phyloP scores from a whole-genome alignment of 345 rosid genomes.

The Eutrema yunnanense region DNA sequence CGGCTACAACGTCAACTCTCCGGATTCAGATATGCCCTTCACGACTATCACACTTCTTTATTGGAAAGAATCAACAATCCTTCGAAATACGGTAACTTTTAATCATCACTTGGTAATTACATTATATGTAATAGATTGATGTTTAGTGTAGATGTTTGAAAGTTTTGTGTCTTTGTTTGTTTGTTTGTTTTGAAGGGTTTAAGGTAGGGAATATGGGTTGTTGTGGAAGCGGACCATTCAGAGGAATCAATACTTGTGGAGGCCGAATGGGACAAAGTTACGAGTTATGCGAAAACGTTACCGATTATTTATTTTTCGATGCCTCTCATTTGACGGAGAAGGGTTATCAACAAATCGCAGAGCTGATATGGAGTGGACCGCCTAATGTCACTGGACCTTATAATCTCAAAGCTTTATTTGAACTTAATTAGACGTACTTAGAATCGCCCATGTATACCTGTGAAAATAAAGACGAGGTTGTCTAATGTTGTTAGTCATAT shows the following conservation, averaged over 20 bases:
- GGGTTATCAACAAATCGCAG: constrained; percentile 31
- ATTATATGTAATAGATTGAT: too few species aligned
- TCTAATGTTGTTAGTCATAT: too few species aligned
- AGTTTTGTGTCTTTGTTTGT: too few species aligned
- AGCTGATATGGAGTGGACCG: constrained; percentile 39
- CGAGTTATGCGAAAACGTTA: constrained; percentile 20
- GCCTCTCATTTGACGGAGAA: constrained; percentile 31
- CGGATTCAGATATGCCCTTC: constrained; percentile 3
- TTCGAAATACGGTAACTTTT: too few species aligned
- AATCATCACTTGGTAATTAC: too few species aligned
- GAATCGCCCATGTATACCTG: neutral
- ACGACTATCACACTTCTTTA: too few species aligned
- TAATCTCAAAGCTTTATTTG: constrained; percentile 35
- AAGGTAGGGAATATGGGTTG: constrained; percentile 31
- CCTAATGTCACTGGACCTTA: constrained; percentile 29
- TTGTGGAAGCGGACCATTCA: constrained; percentile 36
- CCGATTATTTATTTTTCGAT: constrained; percentile 39
- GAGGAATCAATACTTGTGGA: constrained; percentile 25
- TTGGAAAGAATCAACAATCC: too few species aligned
- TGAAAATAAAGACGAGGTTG: neutral
- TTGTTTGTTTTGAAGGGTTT: constrained; percentile 21
- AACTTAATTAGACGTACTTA: neutral
- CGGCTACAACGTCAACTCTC: constrained; percentile 18
- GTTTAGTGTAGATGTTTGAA: too few species aligned
- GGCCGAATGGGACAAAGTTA: constrained; percentile 21